A percentile compares a stretch with the other conserved stretches of the same genome.
These are phyloP conservation scores for Pleurotus sapidus DNA, from an alignment of 768 basidiomycete species.

Conservation along the genomic window DNA sequence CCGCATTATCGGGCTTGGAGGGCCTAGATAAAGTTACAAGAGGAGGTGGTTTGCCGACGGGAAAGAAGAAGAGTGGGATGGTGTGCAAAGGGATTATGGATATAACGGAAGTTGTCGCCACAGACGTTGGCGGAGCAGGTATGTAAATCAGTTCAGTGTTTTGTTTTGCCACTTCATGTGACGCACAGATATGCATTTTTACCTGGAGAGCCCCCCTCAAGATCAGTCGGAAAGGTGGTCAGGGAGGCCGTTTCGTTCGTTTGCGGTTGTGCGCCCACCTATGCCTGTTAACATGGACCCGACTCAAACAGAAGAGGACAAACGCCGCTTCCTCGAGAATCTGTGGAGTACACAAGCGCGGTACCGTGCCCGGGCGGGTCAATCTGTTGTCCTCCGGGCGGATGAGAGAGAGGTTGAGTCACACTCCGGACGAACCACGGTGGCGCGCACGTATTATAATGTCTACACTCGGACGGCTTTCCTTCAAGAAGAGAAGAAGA, in stretches of 20 bases:
- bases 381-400: conserved; percentile 68
- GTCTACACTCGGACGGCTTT: conserved; percentile 83
- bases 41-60: conserved; percentile 54
- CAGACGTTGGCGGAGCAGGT: conserved; percentile 88
- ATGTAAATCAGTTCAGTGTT: conserved; percentile 17
- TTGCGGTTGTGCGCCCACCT: conserved; percentile 78
- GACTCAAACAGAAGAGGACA: conserved; percentile 58
- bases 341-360: conserved; percentile 87
- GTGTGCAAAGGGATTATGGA: conserved; percentile 84
- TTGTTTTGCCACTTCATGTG: not conserved
- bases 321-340: conserved; percentile 82
- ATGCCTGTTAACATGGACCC: conserved; percentile 65
- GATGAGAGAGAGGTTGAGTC: conserved; percentile 78
- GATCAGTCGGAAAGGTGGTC: conserved; percentile 88
- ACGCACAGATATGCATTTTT: conserved; percentile 77
- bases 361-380: conserved; percentile 68
- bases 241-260: conserved; percentile 78
- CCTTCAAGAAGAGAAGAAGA: conserved; percentile 79
- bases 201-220: conserved; percentile 76
- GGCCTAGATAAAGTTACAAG: conserved; percentile 74
- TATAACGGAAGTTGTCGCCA: conserved; percentile 77
- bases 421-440: conserved; percentile 54
- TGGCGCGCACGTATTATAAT: conserved; percentile 85
- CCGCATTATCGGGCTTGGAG: conserved; percentile 70
- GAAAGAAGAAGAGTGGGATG: conserved; percentile 78